Conservation (phyloP, 257 asterid genomes). For the Solanum pimpinellifolium region DNA sequence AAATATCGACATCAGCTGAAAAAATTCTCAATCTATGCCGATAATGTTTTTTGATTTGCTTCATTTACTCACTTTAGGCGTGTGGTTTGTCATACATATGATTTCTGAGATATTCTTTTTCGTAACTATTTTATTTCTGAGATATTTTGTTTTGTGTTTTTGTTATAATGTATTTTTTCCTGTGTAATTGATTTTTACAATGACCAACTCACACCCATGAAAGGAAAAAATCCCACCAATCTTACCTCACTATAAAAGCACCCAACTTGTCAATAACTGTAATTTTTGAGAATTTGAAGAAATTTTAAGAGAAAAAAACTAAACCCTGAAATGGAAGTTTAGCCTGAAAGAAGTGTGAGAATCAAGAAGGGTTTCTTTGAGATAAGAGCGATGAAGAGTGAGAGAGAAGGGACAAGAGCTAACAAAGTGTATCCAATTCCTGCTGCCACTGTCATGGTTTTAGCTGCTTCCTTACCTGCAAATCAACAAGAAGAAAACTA, state of each 20-base stretch:
- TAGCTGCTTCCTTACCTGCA: not conserved
- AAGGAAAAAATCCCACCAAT: not conserved
- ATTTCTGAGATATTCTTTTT: no score
- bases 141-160: no score
- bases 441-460: slow-evolving; percentile 71
- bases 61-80: no score
- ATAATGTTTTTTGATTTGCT: no score
- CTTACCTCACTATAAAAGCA: not conserved
- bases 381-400: slow-evolving; percentile 66
- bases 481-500: not conserved
- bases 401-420: slow-evolving; percentile 78
- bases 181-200: not conserved
- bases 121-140: no score
- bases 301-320: not conserved
- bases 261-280: not conserved
- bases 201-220: not conserved
- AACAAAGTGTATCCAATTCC: slow-evolving; percentile 72
- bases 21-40: no score
- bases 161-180: no score
- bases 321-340: not conserved
- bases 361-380: slow-evolving; percentile 78
- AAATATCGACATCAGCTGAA: no score
- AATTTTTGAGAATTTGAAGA: not conserved
- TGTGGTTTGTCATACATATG: no score
- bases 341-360: slow-evolving; percentile 86